Evolutionary conservation across 2,329 filamentous ascomycete genomes (phyloP).

Genomic region (Arthrobotrys iridis): DNA sequence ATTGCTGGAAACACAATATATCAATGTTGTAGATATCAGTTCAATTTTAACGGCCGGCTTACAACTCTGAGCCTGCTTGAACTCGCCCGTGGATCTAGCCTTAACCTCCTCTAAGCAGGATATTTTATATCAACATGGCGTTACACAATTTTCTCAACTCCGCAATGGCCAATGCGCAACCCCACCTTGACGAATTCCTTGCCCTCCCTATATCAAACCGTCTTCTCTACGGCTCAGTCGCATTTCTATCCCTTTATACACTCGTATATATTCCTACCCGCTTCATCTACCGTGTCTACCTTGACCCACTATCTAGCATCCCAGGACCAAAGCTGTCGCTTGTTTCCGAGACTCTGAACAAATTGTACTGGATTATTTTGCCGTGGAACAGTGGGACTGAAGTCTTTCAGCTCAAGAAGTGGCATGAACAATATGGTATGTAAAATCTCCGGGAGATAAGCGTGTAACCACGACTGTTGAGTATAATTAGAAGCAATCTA

Average conservation of each 20-base stretch:
- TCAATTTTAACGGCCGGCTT: too few species aligned
- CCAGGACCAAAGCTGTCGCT: constrained; percentile 61
- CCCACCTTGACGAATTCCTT: neutral
- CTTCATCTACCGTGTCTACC: constrained; percentile 58
- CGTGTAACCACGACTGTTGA: too few species aligned
- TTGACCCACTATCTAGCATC: constrained; percentile 60
- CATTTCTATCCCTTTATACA: neutral
- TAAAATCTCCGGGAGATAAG: neutral
- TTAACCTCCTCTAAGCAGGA: too few species aligned
- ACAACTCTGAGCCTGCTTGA: too few species aligned
- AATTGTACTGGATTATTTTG: constrained; percentile 59
- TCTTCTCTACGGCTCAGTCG: neutral
- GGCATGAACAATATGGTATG: constrained; percentile 37
- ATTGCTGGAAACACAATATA: too few species aligned
- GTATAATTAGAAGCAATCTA: too few species aligned
- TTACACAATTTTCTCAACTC: neutral
- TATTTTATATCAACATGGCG: neutral
- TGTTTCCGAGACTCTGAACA: constrained; percentile 59
- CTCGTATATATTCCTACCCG: constrained; percentile 9
- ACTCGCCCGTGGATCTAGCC: too few species aligned
- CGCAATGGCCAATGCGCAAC: neutral
- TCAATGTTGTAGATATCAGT: too few species aligned
- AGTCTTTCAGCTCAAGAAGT: neutral
- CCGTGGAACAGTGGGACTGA: neutral
- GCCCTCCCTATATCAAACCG: neutral